Evolutionary conservation across 2,329 filamentous ascomycete genomes (phyloP), one percentile per base, ranked within the genome.

Genomic region (Aspergillus fumigatus): DNA sequence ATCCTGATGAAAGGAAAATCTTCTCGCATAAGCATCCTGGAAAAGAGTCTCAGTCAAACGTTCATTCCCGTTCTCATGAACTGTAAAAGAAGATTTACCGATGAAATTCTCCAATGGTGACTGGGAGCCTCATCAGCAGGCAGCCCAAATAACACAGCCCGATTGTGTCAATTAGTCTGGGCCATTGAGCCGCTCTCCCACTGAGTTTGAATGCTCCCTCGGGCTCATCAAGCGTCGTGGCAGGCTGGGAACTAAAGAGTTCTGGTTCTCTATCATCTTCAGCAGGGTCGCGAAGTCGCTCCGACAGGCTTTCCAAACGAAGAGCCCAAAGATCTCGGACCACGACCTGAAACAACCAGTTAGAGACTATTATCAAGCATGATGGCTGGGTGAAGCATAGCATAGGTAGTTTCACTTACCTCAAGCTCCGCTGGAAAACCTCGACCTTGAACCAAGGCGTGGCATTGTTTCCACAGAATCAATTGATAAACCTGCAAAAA

Each of bases 271-370:
- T 62, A 49, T 72, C 68, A 3, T 67, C 67, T 11, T 73, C 70
- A 29, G 63, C 63, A 38, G 61, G 55, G n/a, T 70, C 78, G 64
- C 69, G 74, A 53, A 76, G 74, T 56, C 70, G 79, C 59, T 72
- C 71, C 50, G 76, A 76, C 35, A 90, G 76, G 49, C 79, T 81
- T 50, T 83, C 80, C 40, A 92, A 78, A 52, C 90, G 84, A 51
- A 97, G 76, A 52, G 87, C 81, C 93, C 94, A 99, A 14, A 99
- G 81, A 69, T 96, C 92, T 57, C 86, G 84, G 4, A 95, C 85
- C 9, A 96, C 80, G 7, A 78, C 65, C 77, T 82, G 57, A 38
- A 17, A 3, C 45, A 25, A 57, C 53, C 40, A 61, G 51, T 62
- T 19, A 62, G 52, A 40, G n/a, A 10, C 35, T 52, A 45, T 48